Base-by-base conservation (phyloP, 768 basidiomycete species). In the Rhodotorula babjevae region DNA sequence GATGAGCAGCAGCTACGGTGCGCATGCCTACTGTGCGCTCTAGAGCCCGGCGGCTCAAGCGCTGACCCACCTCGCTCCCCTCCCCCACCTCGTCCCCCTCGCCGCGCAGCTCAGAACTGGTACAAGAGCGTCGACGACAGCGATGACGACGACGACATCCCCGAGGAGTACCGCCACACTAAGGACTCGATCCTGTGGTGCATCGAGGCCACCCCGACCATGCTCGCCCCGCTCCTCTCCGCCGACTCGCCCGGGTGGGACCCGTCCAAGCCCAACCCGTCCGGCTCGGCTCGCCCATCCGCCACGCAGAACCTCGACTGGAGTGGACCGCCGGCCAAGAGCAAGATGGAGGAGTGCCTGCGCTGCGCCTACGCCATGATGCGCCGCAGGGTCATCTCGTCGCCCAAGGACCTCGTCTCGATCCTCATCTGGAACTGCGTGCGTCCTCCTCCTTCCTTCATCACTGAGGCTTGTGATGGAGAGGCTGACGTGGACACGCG, bases 351-450 rank as follows among this genome's bases (percentile, higher is more conserved):
- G 76, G 84, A 85, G 29, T 91, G 92, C 0, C 85, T 98, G 33
- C 87, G 92, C 72, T 88, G 89, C 18, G 93, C 91, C 0, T 87
- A 91, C 82, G 87, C 91, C 77, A 88, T 96, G 52, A 87, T 92
- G 82, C 93, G 93, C 84, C 87, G 86, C 78, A 97, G 97, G 82
- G 90, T 95, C 36, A 84, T 96, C 42, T 86, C 87, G 8, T 90
- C 91, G 11, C 94, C 95, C 4, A 90, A 88, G 73, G 95, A 98
- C 79, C 86, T 87, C 44, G 88, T 97, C 57, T 96, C 95, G 10
- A 89, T 98, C 52, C 79, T 98, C 75, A 83, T 98, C 18, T 99
- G 90, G 83, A 97, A 99, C 74, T 92, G 92, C 68, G 93, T 94
- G 79, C 84, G 89, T 78, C 63, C 21, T 36, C 19, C 23, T 23